Base-by-base conservation (phyloP, 2,329 filamentous ascomycete genomes). In the Phialemoniopsis sp. region DNA sequence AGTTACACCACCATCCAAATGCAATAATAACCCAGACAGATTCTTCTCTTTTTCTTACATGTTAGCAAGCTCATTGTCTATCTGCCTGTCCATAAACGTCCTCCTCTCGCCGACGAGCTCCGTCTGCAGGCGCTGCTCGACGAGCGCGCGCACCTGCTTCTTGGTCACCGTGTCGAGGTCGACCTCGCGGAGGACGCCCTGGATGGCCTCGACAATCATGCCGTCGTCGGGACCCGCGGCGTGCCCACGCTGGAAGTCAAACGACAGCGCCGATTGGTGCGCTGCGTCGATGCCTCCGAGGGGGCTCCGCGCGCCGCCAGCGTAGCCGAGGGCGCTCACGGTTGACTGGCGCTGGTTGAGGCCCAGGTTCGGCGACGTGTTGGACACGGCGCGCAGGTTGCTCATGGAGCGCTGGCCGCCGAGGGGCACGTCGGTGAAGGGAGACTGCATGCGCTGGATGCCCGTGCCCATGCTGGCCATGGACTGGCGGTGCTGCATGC, bases 101-200 rank as follows among this genome's bases (percentile, higher is more conserved):
- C 86, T 82, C 61, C 89, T 84, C 63, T 96, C 90, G 16, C 89
- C 90, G 1, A 78, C 73, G 42, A 97, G 73, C 60, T 95, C 89
- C 5, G 87, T 91, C 68, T 96, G 91, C 46, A 98, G 67, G 54
- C 90, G 80, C 69, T 96, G 89, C 68, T 98, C 93, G 12, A 95
- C 89, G 33, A 97, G 75, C 4, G 87, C 90, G 37, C 87, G 78
- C 41, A 93, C 85, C 67, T 97, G 91, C 70, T 98, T 98, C 81
- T 97, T 98, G 7, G 93, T 98, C 35, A 97, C 88, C n/a, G 78
- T 91, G 60, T 98, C 93, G 32, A 98, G 73, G 61, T 98, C 91
- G 1, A 96, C 89, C 55, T 96, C 91, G 13, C 74, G 67, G 46
- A 98, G 71, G 52, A 93, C 93, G 37, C 76, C 71, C 54, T 89